Evolutionary conservation across 208 protist species (phyloP).

Genomic region (Tritrichomonas foetus): DNA sequence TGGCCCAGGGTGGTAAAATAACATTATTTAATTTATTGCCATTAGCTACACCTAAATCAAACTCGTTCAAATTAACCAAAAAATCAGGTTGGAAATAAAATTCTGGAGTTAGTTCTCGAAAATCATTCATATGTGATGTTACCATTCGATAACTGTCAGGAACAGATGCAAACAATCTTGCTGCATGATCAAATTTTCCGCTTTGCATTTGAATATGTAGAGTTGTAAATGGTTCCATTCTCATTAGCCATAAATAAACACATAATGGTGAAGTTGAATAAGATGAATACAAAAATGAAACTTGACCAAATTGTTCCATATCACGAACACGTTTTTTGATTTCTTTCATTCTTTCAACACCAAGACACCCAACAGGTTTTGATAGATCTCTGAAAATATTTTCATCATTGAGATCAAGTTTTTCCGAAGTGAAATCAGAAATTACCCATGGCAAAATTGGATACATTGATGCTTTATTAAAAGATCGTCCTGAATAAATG

Average conservation of each 20-base stretch:
- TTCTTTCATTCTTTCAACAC: no score
- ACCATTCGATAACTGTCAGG: neutral
- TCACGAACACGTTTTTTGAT: no score
- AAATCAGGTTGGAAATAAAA: constrained; percentile 63
- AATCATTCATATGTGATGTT: neutral
- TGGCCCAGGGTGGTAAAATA: neutral
- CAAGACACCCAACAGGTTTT: no score
- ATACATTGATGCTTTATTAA: no score
- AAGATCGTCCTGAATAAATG: no score
- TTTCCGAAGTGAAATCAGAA: no score
- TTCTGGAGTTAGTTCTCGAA: constrained; percentile 61
- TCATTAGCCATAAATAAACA: neutral
- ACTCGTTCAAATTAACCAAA: constrained; percentile 55
- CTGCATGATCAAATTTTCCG: neutral
- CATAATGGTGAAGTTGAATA: neutral
- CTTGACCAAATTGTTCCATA: no score
- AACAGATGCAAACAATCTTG: neutral
- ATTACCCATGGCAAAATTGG: no score
- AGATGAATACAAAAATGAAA: no score
- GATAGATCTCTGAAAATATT: no score
- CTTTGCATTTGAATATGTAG: constrained; percentile 22
- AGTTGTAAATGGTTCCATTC: neutral
- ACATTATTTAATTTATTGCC: neutral
- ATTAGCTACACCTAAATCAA: constrained; percentile 55
- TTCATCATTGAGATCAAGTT: no score